Conservation (phyloP, 176 grass and related monocot genomes). For the Hordeum marinum region DNA sequence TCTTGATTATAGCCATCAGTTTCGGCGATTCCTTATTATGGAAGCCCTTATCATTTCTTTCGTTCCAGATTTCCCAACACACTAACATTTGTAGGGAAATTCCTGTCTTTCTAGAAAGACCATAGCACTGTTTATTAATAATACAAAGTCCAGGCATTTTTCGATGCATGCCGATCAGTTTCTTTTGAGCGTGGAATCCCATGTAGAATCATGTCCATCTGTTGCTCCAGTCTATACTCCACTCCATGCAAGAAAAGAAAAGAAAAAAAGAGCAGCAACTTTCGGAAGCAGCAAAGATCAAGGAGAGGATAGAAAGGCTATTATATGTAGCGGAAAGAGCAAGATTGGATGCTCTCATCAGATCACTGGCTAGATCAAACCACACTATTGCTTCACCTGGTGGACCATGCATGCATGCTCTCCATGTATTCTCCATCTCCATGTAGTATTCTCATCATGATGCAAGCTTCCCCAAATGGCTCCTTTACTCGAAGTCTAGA, state of each 20-base stretch:
- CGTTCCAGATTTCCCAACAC: no score
- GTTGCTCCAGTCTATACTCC: neutral
- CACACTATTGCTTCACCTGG: neutral
- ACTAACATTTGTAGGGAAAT: no score
- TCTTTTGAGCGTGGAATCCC: neutral
- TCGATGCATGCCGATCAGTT: neutral
- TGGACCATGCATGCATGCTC: conserved; percentile 12
- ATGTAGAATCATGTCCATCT: conserved; percentile 1
- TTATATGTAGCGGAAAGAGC: neutral
- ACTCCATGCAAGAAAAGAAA: neutral
- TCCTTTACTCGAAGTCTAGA: neutral
- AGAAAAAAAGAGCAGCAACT: conserved; percentile 5
- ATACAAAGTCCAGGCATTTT: neutral
- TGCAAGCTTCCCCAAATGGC: conserved; percentile 43
- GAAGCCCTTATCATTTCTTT: no score
- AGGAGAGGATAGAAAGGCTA: neutral
- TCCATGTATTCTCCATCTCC: conserved; percentile 20
- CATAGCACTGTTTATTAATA: no score
- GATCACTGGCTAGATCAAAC: neutral
- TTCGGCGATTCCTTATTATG: no score
- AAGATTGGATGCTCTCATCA: conserved; percentile 12
- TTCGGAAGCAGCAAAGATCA: conserved; percentile 18
- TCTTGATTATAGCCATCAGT: no score
- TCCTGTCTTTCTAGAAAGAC: no score
- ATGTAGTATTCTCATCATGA: conserved; percentile 33